These are phyloP conservation scores for Brassica cretica DNA, from an alignment of 345 rosid genomes.

Conservation along the genomic window DNA sequence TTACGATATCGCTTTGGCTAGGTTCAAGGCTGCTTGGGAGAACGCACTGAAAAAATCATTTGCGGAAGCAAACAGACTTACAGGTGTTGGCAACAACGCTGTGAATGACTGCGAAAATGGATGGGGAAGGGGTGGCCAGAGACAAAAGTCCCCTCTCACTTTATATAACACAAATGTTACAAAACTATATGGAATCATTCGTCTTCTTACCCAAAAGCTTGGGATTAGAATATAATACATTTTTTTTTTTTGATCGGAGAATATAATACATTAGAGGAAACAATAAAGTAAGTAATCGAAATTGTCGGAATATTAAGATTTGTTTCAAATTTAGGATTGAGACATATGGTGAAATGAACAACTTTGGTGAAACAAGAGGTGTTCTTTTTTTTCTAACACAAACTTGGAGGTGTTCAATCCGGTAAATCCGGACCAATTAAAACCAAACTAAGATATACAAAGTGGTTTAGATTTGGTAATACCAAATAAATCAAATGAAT, in stretches of 20 bases:
- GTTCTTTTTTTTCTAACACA: too few species aligned
- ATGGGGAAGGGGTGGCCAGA: background rate
- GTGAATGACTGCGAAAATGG: conserved; percentile 10
- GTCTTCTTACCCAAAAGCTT: background rate
- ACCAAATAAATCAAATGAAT: too few species aligned
- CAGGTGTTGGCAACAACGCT: background rate
- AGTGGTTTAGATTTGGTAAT: too few species aligned
- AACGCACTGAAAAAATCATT: background rate
- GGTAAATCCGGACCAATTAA: too few species aligned
- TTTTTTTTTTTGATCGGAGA: background rate
- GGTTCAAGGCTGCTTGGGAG: conserved; percentile 20
- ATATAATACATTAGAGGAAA: too few species aligned
- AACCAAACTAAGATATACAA: too few species aligned
- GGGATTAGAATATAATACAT: background rate
- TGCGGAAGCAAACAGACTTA: background rate
- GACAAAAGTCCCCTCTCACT: background rate
- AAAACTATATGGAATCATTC: background rate
- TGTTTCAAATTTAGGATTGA: too few species aligned
- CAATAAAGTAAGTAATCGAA: too few species aligned
- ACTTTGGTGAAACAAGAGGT: too few species aligned
- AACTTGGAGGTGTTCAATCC: too few species aligned
- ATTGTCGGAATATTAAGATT: too few species aligned
- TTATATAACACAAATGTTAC: background rate
- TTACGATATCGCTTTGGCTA: conserved; percentile 8
- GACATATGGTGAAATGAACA: too few species aligned